Conservation (phyloP, 495 filamentous ascomycete species). For the Apodospora peruviana region DNA sequence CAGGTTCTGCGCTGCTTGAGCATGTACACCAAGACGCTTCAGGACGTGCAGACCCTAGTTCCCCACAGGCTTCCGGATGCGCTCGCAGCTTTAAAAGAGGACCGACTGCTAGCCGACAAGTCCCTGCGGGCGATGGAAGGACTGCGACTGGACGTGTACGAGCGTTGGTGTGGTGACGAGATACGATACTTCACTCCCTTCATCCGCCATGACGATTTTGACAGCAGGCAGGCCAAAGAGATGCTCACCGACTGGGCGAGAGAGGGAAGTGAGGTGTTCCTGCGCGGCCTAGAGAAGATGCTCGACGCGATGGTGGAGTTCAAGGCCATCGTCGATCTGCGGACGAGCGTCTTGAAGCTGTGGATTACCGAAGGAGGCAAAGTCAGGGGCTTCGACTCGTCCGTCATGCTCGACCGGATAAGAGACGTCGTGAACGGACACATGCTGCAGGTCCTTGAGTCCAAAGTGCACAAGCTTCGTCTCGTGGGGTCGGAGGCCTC, state of each 20-base stretch:
- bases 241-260: conserved; percentile 70
- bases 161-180: conserved; percentile 76
- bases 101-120: conserved; percentile 63
- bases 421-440: conserved; percentile 63
- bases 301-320: conserved; percentile 57
- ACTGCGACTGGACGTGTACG: conserved; percentile 74
- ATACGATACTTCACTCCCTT: conserved; percentile 85
- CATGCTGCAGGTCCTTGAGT: conserved; percentile 52
- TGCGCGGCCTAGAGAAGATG: conserved; percentile 50
- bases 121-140: conserved; percentile 60
- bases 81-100: conserved; percentile 60
- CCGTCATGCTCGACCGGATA: conserved; percentile 60
- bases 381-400: conserved; percentile 50
- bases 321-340: conserved; percentile 58
- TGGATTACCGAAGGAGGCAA: conserved; percentile 60
- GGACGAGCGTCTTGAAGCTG: conserved; percentile 62
- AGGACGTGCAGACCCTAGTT: conserved; percentile 67
- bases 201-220: conserved; percentile 77
- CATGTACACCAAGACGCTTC: conserved; percentile 71
- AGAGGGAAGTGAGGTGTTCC: conserved; percentile 59
- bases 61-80: conserved; percentile 68
- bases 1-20: conserved; percentile 58
- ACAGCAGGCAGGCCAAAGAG: conserved; percentile 55
- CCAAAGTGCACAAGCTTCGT: conserved; percentile 52
- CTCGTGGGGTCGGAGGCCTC: conserved; percentile 54